Base-by-base conservation (phyloP, 345 rosid species). In the Populus euphratica region DNA sequence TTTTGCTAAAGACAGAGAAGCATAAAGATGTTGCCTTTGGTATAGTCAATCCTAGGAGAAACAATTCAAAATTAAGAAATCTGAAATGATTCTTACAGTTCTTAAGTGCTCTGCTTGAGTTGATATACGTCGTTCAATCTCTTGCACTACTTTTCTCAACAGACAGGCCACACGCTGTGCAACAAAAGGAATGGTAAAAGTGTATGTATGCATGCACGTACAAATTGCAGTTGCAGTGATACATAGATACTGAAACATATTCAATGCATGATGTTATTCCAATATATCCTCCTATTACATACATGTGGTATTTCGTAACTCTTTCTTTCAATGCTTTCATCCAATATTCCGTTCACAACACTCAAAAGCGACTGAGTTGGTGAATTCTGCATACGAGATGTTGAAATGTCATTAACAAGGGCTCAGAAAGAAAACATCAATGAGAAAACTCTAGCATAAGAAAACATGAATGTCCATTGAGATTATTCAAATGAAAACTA, bases 71-170 rank as follows among this genome's bases (percentile, higher is more conserved):
- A 68, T 66, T 62, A 17, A 31, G 31, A 21, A 35, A 65, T 35
- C 49, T 49, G 68, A 76, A 56, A 56, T 70, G 54, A 63, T 17
- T 67, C 65, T 83, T 86, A 96, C 99, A 41, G 94, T 96, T 92
- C 94, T 85, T 75, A 96, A 80, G 79, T 92, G 98, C 38, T 94
- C 98, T 56, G 98, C 94, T 86, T 96, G 99, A 77, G 99, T 96
- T 76, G 99, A 91, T 85, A 96, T 90, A 2, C 99, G 95, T 25
- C 97, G 85, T 83, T 91, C 99, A 71, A 96, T 94, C 91, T 96
- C 98, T 82, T 88, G 99, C 77, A 91, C 97, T 6, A 92, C 96
- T 86, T 91, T 94, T 76, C 97, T 89, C 73, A 96, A 66, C 1
- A 96, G 88, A 79, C 89, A 89, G 6, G 93, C 97, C 23, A 89